Conservation (phyloP, 1,139 yeast genomes). For the Magnusiomyces tetraspermus region DNA sequence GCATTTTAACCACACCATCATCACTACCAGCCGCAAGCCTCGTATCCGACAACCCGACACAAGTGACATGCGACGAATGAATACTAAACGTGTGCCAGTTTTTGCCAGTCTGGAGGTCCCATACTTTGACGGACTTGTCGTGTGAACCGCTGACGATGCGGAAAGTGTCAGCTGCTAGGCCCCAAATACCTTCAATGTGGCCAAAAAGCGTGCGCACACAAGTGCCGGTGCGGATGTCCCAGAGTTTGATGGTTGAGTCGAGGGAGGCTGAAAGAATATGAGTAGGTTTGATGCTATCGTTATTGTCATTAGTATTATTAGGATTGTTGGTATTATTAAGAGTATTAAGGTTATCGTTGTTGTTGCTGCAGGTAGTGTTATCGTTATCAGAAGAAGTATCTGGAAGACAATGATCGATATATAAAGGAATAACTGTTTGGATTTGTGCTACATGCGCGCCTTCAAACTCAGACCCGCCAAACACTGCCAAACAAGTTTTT, state of each 20-base stretch:
- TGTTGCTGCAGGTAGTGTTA: conserved; percentile 18
- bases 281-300: conserved; percentile 54
- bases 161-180: conserved; percentile 89
- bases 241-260: conserved; percentile 86
- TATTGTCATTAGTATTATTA: background rate
- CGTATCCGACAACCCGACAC: conserved; percentile 86
- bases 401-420: conserved; percentile 36
- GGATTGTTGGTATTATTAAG: background rate
- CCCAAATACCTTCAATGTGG: conserved; percentile 97
- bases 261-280: conserved; percentile 79
- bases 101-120: conserved; percentile 92
- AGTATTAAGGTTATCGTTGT: conserved; percentile 8
- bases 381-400: conserved; percentile 20
- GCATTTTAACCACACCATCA: conserved; percentile 73
- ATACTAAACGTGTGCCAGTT: conserved; percentile 73
- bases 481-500: conserved; percentile 67
- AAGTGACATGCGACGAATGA: conserved; percentile 64
- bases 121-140: conserved; percentile 78
- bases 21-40: conserved; percentile 86
- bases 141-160: conserved; percentile 91
- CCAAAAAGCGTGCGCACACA: conserved; percentile 93
- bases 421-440: conserved; percentile 79
- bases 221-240: conserved; percentile 82
- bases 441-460: conserved; percentile 49
- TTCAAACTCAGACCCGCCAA: conserved; percentile 40